These are phyloP conservation scores for Collybia nuda DNA, from an alignment of 768 basidiomycete genomes.

Conservation along the genomic window DNA sequence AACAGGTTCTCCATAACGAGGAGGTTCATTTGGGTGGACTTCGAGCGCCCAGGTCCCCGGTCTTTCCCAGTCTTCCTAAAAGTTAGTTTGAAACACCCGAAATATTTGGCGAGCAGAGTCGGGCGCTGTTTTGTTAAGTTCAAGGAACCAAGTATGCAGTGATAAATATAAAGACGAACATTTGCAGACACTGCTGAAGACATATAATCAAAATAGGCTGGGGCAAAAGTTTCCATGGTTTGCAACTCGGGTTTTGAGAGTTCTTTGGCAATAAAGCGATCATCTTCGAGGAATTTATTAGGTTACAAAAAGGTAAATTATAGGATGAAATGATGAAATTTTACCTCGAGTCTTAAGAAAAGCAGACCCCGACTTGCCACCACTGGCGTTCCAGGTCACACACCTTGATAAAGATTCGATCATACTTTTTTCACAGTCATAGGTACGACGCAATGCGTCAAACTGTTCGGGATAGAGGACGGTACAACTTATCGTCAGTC, in stretches of 20 bases:
- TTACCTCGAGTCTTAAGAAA: constrained; percentile 95
- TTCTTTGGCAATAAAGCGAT: constrained; percentile 98
- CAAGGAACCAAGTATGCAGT: no score
- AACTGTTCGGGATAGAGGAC: constrained; percentile 97
- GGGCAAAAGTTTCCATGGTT: constrained; percentile 95
- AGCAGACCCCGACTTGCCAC: constrained; percentile 95
- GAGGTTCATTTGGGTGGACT: constrained; percentile 90
- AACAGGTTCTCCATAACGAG: constrained; percentile 98
- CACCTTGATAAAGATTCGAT: constrained; percentile 92
- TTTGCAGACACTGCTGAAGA: constrained; percentile 86
- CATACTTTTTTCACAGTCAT: constrained; percentile 92
- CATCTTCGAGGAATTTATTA: constrained; percentile 54
- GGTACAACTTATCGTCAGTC: constrained; percentile 88
- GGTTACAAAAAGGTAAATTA: not conserved
- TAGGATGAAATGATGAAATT: constrained; percentile 12
- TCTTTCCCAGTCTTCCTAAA: constrained; percentile 82
- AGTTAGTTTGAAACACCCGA: constrained; percentile 93
- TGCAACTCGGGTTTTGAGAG: constrained; percentile 88
- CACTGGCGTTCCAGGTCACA: constrained; percentile 93
- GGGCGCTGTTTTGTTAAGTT: constrained; percentile 59
- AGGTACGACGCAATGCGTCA: constrained; percentile 87
- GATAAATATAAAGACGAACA: constrained; percentile 40
- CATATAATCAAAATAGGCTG: constrained; percentile 98
- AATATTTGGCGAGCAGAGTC: constrained; percentile 93
- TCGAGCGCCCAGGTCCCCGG: constrained; percentile 60